These are phyloP conservation scores for Alternaria solani DNA, from an alignment of 2,329 filamentous ascomycete genomes.

Conservation along the genomic window DNA sequence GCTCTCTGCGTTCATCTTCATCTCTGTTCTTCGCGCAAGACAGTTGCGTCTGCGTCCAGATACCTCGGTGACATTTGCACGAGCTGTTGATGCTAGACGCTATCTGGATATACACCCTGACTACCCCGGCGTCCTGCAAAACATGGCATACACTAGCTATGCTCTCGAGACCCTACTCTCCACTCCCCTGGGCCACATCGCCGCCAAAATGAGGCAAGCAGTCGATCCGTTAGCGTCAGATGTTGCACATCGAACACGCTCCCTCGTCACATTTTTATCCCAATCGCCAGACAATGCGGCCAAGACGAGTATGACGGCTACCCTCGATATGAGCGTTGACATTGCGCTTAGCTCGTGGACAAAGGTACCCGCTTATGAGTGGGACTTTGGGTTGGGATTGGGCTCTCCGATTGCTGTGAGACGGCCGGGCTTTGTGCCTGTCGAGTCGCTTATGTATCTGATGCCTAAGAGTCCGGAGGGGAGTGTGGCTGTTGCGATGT, in stretches of 20 bases:
- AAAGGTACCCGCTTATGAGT: constrained; percentile 55
- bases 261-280: constrained; percentile 54
- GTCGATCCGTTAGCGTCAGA: background rate
- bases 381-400: constrained; percentile 59
- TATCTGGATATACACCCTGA: constrained; percentile 52
- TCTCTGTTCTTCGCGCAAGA: constrained; percentile 55
- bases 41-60: constrained; percentile 41
- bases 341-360: constrained; percentile 66
- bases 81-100: constrained; percentile 60
- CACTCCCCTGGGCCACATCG: constrained; percentile 36
- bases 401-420: constrained; percentile 59
- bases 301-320: constrained; percentile 43
- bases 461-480: constrained; percentile 47
- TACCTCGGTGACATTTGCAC: constrained; percentile 50
- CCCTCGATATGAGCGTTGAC: constrained; percentile 40
- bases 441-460: constrained; percentile 61
- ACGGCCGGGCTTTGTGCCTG: constrained; percentile 56
- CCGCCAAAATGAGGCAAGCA: background rate
- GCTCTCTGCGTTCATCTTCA: constrained; percentile 62
- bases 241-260: constrained; percentile 25
- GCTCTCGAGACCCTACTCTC: constrained; percentile 38
- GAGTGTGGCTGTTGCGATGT: constrained; percentile 56
- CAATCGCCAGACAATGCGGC: constrained; percentile 47
- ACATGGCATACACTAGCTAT: constrained; percentile 55
- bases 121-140: constrained; percentile 61